Conservation (phyloP, 1,284 basidiomycete species). For the Naganishia sp. region DNA sequence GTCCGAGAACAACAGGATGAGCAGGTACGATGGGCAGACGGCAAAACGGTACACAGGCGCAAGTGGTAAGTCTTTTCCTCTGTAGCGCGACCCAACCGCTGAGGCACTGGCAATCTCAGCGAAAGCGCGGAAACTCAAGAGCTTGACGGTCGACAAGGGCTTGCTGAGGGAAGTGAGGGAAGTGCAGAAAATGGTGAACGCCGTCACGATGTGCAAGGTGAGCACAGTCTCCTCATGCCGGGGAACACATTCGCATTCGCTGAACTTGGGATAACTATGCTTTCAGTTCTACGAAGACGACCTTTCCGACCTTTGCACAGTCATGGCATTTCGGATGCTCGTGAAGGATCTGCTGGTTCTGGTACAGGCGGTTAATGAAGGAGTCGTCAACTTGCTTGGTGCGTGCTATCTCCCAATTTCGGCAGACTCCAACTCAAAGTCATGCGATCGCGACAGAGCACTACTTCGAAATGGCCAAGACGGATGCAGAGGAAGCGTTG, state of each 20-base stretch:
- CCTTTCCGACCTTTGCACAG: slow-evolving; percentile 85
- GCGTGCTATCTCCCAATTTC: slow-evolving; percentile 33
- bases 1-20: slow-evolving; percentile 77
- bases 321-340: slow-evolving; percentile 88
- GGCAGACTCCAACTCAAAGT: background rate
- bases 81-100: background rate
- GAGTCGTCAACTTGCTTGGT: slow-evolving; percentile 95
- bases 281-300: slow-evolving; percentile 95
- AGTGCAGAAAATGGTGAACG: slow-evolving; percentile 85
- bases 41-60: slow-evolving; percentile 25
- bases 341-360: slow-evolving; percentile 94
- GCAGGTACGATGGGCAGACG: slow-evolving; percentile 48
- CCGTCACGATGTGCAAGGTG: slow-evolving; percentile 83
- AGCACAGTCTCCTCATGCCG: too few relatives aligned
- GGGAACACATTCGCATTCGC: too few relatives aligned
- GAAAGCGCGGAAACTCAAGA: slow-evolving; percentile 70
- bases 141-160: slow-evolving; percentile 95
- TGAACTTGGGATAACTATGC: too few relatives aligned
- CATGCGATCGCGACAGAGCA: slow-evolving; percentile 64
- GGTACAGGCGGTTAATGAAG: slow-evolving; percentile 96
- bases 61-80: slow-evolving; percentile 6
- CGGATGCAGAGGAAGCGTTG: slow-evolving; percentile 84
- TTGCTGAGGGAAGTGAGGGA: slow-evolving; percentile 86
- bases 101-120: slow-evolving; percentile 31
- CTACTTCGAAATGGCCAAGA: slow-evolving; percentile 97